Evolutionary conservation across 768 basidiomycete genomes (phyloP).

Genomic region (Tulasnella sp.): DNA sequence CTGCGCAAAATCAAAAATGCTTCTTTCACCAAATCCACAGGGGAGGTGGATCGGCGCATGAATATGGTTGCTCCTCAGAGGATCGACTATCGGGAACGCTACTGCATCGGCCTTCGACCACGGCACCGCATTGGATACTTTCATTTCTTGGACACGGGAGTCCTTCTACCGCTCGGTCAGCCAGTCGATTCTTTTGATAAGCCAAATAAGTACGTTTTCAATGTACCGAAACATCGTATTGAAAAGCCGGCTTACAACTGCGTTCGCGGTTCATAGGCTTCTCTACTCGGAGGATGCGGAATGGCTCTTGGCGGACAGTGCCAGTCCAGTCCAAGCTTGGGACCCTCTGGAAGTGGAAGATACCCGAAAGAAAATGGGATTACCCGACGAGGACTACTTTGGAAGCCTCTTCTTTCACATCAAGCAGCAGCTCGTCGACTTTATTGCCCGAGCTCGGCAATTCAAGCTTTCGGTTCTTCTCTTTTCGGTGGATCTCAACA

Average conservation of each 20-base stretch:
- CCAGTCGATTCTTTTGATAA: slow-evolving; percentile 48
- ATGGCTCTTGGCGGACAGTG: slow-evolving; percentile 50
- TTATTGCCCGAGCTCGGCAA: slow-evolving; percentile 46
- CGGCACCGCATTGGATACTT: slow-evolving; percentile 53
- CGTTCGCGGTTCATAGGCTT: slow-evolving; percentile 40
- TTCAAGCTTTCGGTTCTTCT: slow-evolving; percentile 47
- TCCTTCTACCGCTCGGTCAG: slow-evolving; percentile 55
- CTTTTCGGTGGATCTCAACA: slow-evolving; percentile 44
- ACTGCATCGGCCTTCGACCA: slow-evolving; percentile 49
- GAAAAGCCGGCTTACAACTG: neutral
- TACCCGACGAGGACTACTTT: slow-evolving; percentile 47
- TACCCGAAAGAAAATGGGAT: slow-evolving; percentile 49
- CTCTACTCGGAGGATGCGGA: slow-evolving; percentile 52
- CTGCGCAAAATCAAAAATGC: neutral
- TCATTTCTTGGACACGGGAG: slow-evolving; percentile 48
- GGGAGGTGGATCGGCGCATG: neutral
- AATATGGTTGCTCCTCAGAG: slow-evolving; percentile 45
- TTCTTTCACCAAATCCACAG: neutral
- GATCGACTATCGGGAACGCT: slow-evolving; percentile 51
- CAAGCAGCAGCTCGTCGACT: slow-evolving; percentile 47
- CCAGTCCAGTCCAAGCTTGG: slow-evolving; percentile 58
- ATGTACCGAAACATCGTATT: neutral
- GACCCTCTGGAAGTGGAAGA: slow-evolving; percentile 49
- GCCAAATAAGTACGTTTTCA: slow-evolving; percentile 43
- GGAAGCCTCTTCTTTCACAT: neutral